Base-by-base conservation (phyloP, 2,329 filamentous ascomycete species). In the Trichoderma lentiforme region DNA sequence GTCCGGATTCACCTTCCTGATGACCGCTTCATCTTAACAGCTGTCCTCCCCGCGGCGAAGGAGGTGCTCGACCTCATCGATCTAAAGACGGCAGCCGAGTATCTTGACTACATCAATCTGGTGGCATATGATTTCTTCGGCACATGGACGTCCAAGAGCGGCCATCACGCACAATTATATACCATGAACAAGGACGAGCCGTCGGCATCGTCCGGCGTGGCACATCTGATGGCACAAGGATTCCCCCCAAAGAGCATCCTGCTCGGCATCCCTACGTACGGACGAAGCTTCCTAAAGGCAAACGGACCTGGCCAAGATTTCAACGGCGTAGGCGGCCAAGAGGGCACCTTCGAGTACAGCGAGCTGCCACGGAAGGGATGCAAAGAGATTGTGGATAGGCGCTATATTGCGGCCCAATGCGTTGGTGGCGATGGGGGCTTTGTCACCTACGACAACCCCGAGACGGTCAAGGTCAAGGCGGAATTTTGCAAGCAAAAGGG, bases 121-220 rank as follows among this genome's bases (percentile, higher is more conserved):
- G 93, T 92, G 88, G 88, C 92, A 1, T 96, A 94, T 80, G 93
- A 96, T 80, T 93, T 95, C 77, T 90, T 88, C 30, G 92, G 93
- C 1, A 84, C 88, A 4, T 95, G 92, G 92, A 88, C 87, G 1
- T 79, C 84, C 34, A 87, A 86, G 71, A 89, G 88, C 60, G 93
- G 92, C 7, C 92, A 95, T 79, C 93, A 95, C 70, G 89, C 92
- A 5, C 92, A 94, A 78, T 87, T 96, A 1, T 93, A 90, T 77
- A 84, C 89, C 1, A 86, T 89, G 71, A 83, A 81, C 69, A 86
- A 88, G 74, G 88, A 87, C 74, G 87, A 91, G 74, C 84, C 88
- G 1, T 94, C 91, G 1, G 91, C 88, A n/a, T 87, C 91, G 14
- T 86, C 89, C 0, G 88, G 88, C 0, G 88, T 95, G 4, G 84